A percentile compares a stretch with the other conserved stretches of the same genome.
Conservation (phyloP, 2,329 filamentous ascomycete genomes). For the Xylaria hypoxylon region DNA sequence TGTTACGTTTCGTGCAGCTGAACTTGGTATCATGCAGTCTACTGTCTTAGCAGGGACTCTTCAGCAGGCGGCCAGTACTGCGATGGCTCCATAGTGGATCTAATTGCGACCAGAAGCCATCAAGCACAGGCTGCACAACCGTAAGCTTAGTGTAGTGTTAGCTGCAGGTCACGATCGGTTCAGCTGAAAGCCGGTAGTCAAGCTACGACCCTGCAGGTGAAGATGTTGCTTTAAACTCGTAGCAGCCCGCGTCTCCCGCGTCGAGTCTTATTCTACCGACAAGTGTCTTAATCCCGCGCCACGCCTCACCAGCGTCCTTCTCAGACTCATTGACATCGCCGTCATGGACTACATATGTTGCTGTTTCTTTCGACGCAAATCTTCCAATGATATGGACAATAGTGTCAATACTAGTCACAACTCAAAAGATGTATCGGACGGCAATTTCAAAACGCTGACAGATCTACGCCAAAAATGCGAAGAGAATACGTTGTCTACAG, state of each 20-base stretch:
- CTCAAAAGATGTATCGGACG: constrained; percentile 10
- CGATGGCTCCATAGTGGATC: constrained; percentile 25
- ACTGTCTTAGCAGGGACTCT: too few relatives aligned
- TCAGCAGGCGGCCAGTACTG: neutral
- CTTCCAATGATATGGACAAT: neutral
- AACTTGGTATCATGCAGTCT: constrained; percentile 16
- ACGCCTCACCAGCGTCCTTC: neutral
- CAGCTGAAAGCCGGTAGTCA: constrained; percentile 22
- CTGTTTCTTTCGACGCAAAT: constrained; percentile 31
- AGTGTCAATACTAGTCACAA: neutral
- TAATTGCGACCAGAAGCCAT: constrained; percentile 10
- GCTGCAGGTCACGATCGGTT: constrained; percentile 28
- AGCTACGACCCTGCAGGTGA: constrained; percentile 16
- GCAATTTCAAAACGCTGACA: constrained; percentile 26
- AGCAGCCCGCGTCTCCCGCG: constrained; percentile 14
- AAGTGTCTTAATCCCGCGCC: constrained; percentile 6
- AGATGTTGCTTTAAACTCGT: constrained; percentile 27
- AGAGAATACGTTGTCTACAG: constrained; percentile 32
- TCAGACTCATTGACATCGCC: neutral
- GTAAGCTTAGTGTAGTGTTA: constrained; percentile 19
- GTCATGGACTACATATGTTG: constrained; percentile 33
- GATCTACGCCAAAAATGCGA: constrained; percentile 39
- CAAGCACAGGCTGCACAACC: constrained; percentile 1
- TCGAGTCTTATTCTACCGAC: constrained; percentile 14
- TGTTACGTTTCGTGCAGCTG: constrained; percentile 4